A percentile compares a stretch with the other conserved stretches of the same genome.
These are phyloP conservation scores for Yamadazyma mexicana DNA, from an alignment of 1,139 yeast genomes.

Conservation along the genomic window DNA sequence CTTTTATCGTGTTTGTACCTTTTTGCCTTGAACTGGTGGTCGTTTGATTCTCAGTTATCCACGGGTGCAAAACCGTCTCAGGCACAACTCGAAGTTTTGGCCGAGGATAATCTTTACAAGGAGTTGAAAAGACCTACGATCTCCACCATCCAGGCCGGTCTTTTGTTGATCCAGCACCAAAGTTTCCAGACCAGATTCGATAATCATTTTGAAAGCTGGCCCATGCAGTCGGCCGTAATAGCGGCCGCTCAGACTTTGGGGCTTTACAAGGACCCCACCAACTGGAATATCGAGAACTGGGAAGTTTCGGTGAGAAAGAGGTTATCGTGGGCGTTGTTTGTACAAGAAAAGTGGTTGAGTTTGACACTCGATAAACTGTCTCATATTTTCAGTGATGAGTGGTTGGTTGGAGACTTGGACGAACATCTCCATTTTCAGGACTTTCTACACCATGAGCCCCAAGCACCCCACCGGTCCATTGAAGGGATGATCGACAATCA, in stretches of 20 bases:
- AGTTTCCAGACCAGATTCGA: conserved; percentile 14
- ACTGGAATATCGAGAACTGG: conserved; percentile 13
- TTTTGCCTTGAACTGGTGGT: conserved; percentile 18
- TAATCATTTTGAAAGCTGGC: conserved; percentile 14
- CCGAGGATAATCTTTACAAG: conserved; percentile 12
- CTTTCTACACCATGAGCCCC: conserved; percentile 1
- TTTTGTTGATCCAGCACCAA: conserved; percentile 16
- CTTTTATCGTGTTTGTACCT: conserved; percentile 14
- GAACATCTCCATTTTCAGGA: conserved; percentile 12
- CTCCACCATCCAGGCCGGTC: conserved; percentile 16
- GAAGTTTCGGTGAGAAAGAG: conserved; percentile 13
- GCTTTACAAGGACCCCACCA: conserved; percentile 11
- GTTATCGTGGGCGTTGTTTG: conserved; percentile 15
- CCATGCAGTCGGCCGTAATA: conserved; percentile 14
- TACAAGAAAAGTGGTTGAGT: conserved; percentile 18
- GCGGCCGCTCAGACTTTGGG: conserved; percentile 15
- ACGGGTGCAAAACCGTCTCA: conserved; percentile 13
- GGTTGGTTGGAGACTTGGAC: conserved; percentile 11
- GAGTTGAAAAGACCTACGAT: conserved; percentile 13
- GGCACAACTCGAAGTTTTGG: conserved; percentile 12
- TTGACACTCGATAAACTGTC: conserved; percentile 14
- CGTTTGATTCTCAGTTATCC: conserved; percentile 14
- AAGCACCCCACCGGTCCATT: background rate
- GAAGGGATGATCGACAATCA: conserved; percentile 13
- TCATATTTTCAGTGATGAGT: conserved; percentile 13